Conservation (phyloP, 192 early-diverging fungal genomes). For the Dissophora ornata region DNA sequence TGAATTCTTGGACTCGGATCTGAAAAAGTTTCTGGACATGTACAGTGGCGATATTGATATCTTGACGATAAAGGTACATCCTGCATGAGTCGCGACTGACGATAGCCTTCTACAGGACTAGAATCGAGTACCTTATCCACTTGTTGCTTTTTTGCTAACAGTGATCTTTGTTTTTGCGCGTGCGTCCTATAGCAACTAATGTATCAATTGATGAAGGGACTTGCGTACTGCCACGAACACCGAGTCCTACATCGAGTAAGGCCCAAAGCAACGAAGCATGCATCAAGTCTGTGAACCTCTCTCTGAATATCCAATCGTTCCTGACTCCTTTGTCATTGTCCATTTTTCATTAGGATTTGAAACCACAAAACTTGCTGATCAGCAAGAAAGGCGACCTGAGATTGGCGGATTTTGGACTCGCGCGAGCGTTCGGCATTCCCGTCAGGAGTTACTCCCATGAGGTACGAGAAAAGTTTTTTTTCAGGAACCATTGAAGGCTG, state of each 20-base stretch:
- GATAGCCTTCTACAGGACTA: too few relatives aligned
- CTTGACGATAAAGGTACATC: constrained; percentile 86
- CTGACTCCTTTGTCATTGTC: too few relatives aligned
- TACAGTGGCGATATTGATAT: constrained; percentile 84
- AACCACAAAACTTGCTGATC: constrained; percentile 94
- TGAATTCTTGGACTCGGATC: constrained; percentile 98
- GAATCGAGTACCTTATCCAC: too few relatives aligned
- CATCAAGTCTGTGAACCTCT: too few relatives aligned
- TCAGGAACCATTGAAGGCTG: neutral
- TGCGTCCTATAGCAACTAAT: constrained; percentile 79
- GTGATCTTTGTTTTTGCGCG: too few relatives aligned
- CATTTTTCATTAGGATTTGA: constrained; percentile 79
- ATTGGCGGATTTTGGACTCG: constrained; percentile 95
- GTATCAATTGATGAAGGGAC: constrained; percentile 96
- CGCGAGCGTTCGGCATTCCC: constrained; percentile 96
- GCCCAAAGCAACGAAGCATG: too few relatives aligned
- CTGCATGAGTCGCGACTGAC: constrained; percentile 1
- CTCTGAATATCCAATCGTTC: too few relatives aligned
- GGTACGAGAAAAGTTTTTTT: constrained; percentile 52
- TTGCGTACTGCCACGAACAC: constrained; percentile 98
- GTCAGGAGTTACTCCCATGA: constrained; percentile 88
- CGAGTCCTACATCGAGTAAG: constrained; percentile 92
- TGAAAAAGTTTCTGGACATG: constrained; percentile 98
- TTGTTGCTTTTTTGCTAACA: too few relatives aligned
- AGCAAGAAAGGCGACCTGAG: constrained; percentile 91